phyloP scores from a whole-genome alignment of 345 rosid genomes.

The Leavenworthia alabamica region DNA sequence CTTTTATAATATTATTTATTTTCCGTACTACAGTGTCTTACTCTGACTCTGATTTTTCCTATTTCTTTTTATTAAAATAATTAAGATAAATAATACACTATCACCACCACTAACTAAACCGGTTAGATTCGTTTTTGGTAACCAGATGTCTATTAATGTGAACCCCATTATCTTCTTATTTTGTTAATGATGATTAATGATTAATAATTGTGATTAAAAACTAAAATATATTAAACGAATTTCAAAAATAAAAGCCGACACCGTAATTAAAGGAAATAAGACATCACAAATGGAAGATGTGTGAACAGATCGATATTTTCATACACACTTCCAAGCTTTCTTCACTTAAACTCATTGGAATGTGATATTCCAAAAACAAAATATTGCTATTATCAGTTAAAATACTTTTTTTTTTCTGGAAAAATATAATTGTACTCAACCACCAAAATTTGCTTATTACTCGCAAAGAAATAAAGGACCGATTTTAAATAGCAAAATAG shows the following conservation, averaged over 20 bases:
- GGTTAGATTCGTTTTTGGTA: slow-evolving; percentile 26
- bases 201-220: neutral
- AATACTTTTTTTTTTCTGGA: neutral
- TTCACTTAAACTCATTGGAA: neutral
- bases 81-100: slow-evolving; percentile 1
- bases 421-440: neutral
- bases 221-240: neutral
- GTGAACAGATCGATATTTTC: slow-evolving; percentile 12
- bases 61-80: slow-evolving; percentile 7
- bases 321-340: neutral
- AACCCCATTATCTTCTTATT: slow-evolving; percentile 22
- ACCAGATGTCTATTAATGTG: slow-evolving; percentile 29
- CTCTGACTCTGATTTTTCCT: slow-evolving; percentile 20
- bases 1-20: slow-evolving; percentile 20
- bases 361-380: neutral
- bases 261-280: slow-evolving; percentile 15
- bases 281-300: slow-evolving; percentile 6
- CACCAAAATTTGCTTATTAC: slow-evolving; percentile 3
- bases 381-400: neutral
- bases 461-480: neutral
- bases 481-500: neutral
- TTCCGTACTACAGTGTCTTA: slow-evolving; percentile 31
- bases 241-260: neutral
- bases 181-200: slow-evolving; percentile 7
- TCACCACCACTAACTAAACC: slow-evolving; percentile 19